Percentiles rank a stretch among this genome's conserved stretches.
phyloP scores from a whole-genome alignment of 257 asterid genomes.

The Mitragyna speciosa region DNA sequence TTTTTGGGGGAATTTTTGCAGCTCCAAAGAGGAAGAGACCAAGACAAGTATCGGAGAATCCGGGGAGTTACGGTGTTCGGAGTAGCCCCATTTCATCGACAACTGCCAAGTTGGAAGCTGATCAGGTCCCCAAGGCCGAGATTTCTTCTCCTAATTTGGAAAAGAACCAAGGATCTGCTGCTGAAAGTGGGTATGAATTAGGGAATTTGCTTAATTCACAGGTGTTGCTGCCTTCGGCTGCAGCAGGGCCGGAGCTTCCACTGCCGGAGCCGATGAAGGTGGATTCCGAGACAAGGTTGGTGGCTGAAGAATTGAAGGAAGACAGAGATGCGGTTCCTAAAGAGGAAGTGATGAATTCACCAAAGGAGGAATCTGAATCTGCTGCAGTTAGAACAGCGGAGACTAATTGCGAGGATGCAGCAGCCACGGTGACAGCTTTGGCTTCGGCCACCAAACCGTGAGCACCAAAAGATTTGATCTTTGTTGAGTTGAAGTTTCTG shows the following conservation, averaged over 20 bases:
- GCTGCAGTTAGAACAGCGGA: constrained; percentile 38
- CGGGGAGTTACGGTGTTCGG: constrained; percentile 40
- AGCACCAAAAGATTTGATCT: constrained; percentile 31
- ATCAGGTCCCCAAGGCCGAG: constrained; percentile 58
- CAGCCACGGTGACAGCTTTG: constrained; percentile 32
- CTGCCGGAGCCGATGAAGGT: constrained; percentile 30
- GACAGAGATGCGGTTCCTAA: constrained; percentile 34
- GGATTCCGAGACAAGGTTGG: constrained; percentile 43
- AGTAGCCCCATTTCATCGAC: constrained; percentile 45
- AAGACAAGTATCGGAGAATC: constrained; percentile 62
- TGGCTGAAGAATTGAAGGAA: constrained; percentile 37
- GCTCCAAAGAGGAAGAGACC: constrained; percentile 92
- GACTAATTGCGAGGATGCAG: constrained; percentile 38
- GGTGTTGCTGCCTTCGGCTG: constrained; percentile 12
- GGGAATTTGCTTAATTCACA: constrained; percentile 39
- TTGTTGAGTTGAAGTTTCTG: constrained; percentile 12
- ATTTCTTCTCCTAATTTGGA: constrained; percentile 49
- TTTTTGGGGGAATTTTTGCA: constrained; percentile 26
- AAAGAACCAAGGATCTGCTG: constrained; percentile 44
- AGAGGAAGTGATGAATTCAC: constrained; percentile 47
- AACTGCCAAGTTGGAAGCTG: constrained; percentile 43
- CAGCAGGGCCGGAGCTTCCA: constrained; percentile 7
- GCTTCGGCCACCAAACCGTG: constrained; percentile 47
- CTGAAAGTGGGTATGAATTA: constrained; percentile 47
- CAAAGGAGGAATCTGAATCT: constrained; percentile 44